Conservation (phyloP, 768 basidiomycete genomes). For the Hygrophorus pudorinus region DNA sequence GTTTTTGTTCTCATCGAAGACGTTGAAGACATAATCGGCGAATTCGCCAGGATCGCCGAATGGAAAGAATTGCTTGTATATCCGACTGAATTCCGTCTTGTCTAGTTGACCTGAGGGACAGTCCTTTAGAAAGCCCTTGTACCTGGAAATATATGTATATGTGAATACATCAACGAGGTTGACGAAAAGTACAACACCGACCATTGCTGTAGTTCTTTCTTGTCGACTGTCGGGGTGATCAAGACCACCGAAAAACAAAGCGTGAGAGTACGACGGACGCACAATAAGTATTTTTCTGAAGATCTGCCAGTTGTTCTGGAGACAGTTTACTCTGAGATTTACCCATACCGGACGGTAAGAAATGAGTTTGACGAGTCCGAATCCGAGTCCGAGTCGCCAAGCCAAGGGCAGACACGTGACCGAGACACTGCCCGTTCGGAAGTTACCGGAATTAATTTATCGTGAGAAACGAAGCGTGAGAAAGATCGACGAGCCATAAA, state of each 20-base stretch:
- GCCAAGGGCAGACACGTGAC: neutral
- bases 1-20: conserved; percentile 91
- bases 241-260: conserved; percentile 9
- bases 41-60: conserved; percentile 97
- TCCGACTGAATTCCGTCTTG: conserved; percentile 90
- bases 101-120: conserved; percentile 96
- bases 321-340: conserved; percentile 95
- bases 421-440: conserved; percentile 1
- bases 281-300: conserved; percentile 99
- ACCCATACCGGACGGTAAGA: conserved; percentile 58
- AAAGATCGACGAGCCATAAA: neutral
- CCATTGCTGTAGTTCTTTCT: conserved; percentile 97
- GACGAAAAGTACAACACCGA: conserved; percentile 18
- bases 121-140: conserved; percentile 99
- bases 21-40: conserved; percentile 97
- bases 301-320: conserved; percentile 84
- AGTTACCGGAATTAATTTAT: conserved; percentile 1
- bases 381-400: too few species aligned
- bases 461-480: neutral
- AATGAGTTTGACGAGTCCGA: conserved; percentile 13
- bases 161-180: too few species aligned
- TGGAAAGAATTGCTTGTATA: conserved; percentile 99
- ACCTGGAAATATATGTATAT: conserved; percentile 42
- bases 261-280: conserved; percentile 17
- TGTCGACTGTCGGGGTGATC: conserved; percentile 56